Conservation (phyloP, 2,329 filamentous ascomycete genomes). For the Cordyceps cicadae region DNA sequence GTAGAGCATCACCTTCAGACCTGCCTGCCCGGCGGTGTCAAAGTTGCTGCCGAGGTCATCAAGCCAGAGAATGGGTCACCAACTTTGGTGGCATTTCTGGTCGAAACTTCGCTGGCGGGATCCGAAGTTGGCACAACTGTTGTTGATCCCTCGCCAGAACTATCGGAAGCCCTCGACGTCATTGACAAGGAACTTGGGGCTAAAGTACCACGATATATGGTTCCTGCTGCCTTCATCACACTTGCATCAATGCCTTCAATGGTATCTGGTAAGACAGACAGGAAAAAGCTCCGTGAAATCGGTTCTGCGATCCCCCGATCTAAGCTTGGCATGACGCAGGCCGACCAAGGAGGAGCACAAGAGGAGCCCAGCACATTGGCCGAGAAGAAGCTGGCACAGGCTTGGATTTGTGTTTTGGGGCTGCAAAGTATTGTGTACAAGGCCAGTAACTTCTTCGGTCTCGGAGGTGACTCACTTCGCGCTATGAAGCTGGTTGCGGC, state of each 20-base stretch:
- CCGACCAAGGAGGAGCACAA: constrained; percentile 17
- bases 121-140: constrained; percentile 17
- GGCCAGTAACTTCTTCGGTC: constrained; percentile 37
- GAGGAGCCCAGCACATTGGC: constrained; percentile 29
- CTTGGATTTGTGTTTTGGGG: constrained; percentile 32
- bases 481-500: constrained; percentile 42
- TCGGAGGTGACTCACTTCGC: constrained; percentile 44
- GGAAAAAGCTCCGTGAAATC: constrained; percentile 39
- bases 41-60: constrained; percentile 41
- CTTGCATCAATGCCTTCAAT: constrained; percentile 37
- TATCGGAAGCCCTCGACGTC: constrained; percentile 22
- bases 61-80: constrained; percentile 35
- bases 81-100: constrained; percentile 38
- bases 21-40: constrained; percentile 34
- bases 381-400: constrained; percentile 29
- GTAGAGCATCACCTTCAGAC: constrained; percentile 41
- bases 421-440: constrained; percentile 25
- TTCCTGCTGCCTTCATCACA: constrained; percentile 39
- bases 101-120: constrained; percentile 18
- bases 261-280: constrained; percentile 42
- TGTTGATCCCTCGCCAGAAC: constrained; percentile 24
- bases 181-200: constrained; percentile 26
- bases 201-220: constrained; percentile 37
- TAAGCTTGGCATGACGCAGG: constrained; percentile 22
- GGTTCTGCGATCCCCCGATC: constrained; percentile 33